Conservation (phyloP, 768 basidiomycete species). For the Mrakia blollopis region DNA sequence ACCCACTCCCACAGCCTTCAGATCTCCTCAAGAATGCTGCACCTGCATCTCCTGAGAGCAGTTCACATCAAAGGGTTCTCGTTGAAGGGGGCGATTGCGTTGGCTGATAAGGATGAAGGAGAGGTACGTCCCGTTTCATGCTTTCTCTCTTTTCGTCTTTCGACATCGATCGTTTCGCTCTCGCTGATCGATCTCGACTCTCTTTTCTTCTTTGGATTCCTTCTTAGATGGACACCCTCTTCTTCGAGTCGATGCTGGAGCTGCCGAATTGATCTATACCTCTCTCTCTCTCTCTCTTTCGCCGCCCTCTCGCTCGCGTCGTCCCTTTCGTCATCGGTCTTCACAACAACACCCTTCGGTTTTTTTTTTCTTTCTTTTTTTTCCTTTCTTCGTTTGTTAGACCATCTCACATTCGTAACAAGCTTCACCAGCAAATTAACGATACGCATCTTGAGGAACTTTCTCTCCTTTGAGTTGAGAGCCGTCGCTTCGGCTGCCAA, state of each 20-base stretch:
- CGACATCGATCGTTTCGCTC: too few species aligned
- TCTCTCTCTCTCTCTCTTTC: neutral
- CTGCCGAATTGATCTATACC: neutral
- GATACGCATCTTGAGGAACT: too few species aligned
- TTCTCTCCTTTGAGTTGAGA: too few species aligned
- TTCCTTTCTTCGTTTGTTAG: too few species aligned
- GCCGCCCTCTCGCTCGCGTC: too few species aligned
- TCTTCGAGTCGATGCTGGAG: slow-evolving; percentile 21
- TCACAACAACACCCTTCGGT: too few species aligned
- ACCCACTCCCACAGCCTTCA: slow-evolving; percentile 1
- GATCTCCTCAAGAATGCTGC: slow-evolving; percentile 21
- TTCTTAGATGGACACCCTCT: slow-evolving; percentile 24
- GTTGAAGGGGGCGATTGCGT: slow-evolving; percentile 27
- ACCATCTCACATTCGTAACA: too few species aligned
- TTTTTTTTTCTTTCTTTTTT: too few species aligned
- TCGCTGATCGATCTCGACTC: neutral
- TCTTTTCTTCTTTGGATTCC: neutral
- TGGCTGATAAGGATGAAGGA: slow-evolving; percentile 32
- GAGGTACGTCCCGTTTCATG: slow-evolving; percentile 24
- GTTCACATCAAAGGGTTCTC: slow-evolving; percentile 24
- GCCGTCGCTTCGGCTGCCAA: too few species aligned
- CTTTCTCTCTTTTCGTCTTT: neutral
- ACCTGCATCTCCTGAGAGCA: slow-evolving; percentile 26
- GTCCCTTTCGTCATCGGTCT: too few species aligned
- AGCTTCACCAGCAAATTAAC: too few species aligned